A percentile compares a stretch with the other conserved stretches of the same genome.
phyloP scores from a whole-genome alignment of 2,329 filamentous ascomycete genomes.

The Berkeleyomyces basicola region DNA sequence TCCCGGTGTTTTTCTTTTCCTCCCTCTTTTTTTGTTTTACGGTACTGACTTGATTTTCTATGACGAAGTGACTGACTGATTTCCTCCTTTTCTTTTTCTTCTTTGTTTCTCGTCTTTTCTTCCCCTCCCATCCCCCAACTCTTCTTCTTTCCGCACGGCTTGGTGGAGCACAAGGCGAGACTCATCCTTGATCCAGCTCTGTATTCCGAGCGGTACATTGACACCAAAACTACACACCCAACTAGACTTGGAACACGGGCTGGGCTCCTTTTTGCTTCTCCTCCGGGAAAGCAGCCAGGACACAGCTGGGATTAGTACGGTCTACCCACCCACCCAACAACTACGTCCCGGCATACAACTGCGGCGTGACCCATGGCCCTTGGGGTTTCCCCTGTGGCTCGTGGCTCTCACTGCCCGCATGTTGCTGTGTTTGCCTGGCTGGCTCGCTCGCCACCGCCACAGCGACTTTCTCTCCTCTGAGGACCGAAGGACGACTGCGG shows the following conservation, averaged over 20 bases:
- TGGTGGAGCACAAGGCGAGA: slow-evolving; percentile 65
- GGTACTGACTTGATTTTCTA: neutral
- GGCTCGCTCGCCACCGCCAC: neutral
- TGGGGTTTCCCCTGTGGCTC: neutral
- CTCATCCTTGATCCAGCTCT: slow-evolving; percentile 50
- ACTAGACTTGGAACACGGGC: slow-evolving; percentile 11
- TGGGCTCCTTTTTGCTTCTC: neutral
- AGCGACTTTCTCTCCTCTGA: neutral
- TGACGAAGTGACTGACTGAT: neutral
- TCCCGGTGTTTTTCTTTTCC: neutral
- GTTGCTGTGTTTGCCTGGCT: neutral
- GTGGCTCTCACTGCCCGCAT: neutral
- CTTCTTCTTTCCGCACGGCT: slow-evolving; percentile 40
- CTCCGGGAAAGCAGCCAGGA: neutral
- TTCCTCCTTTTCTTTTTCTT: neutral
- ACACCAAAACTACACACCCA: slow-evolving; percentile 17
- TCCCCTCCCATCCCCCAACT: neutral
- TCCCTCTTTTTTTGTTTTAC: neutral
- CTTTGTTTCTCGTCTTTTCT: slow-evolving; percentile 6
- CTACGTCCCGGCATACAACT: neutral
- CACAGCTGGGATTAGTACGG: slow-evolving; percentile 16
- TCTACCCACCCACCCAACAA: neutral
- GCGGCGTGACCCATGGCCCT: neutral
- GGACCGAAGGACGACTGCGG: neutral
- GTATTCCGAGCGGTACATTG: slow-evolving; percentile 59